phyloP scores from a whole-genome alignment of 768 basidiomycete genomes.

The Sarcomyxa edulis region DNA sequence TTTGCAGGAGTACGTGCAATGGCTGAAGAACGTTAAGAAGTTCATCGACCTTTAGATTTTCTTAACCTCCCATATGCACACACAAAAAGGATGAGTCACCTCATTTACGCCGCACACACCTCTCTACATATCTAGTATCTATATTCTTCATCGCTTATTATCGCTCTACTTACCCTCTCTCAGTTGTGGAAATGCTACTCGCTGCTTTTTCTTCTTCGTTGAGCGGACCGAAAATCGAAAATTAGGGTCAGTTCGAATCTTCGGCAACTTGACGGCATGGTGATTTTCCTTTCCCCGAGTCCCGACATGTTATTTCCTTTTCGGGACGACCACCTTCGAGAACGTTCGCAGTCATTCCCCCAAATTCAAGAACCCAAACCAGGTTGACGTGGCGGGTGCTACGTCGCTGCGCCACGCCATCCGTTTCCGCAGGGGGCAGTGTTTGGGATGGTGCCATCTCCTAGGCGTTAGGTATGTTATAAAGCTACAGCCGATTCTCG shows the following conservation, averaged over 20 bases:
- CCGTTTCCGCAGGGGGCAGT: too few relatives aligned
- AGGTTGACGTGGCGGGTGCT: too few relatives aligned
- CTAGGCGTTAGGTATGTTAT: too few relatives aligned
- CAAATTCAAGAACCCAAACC: too few relatives aligned
- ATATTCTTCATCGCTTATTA: slow-evolving; percentile 7
- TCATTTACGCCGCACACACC: slow-evolving; percentile 2
- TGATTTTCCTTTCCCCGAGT: too few relatives aligned
- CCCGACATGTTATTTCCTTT: too few relatives aligned
- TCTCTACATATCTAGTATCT: slow-evolving; percentile 6
- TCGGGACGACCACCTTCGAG: too few relatives aligned
- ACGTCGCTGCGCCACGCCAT: too few relatives aligned
- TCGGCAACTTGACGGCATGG: too few relatives aligned
- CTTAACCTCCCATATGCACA: slow-evolving; percentile 4
- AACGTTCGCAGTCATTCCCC: too few relatives aligned
- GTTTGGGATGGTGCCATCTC: too few relatives aligned
- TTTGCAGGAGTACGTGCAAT: slow-evolving; percentile 82
- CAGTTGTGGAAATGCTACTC: slow-evolving; percentile 5
- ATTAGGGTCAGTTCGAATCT: too few relatives aligned
- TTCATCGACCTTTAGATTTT: slow-evolving; percentile 63
- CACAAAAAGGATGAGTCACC: slow-evolving; percentile 5
- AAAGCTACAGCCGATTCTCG: slow-evolving; percentile 5
- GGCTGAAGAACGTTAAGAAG: slow-evolving; percentile 77
- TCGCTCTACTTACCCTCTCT: slow-evolving; percentile 2
- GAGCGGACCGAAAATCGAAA: slow-evolving; percentile 3
- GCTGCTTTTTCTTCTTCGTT: slow-evolving; percentile 1